Conservation (phyloP, 2,329 filamentous ascomycete species). For the Chrysosporium keratinophilum region DNA sequence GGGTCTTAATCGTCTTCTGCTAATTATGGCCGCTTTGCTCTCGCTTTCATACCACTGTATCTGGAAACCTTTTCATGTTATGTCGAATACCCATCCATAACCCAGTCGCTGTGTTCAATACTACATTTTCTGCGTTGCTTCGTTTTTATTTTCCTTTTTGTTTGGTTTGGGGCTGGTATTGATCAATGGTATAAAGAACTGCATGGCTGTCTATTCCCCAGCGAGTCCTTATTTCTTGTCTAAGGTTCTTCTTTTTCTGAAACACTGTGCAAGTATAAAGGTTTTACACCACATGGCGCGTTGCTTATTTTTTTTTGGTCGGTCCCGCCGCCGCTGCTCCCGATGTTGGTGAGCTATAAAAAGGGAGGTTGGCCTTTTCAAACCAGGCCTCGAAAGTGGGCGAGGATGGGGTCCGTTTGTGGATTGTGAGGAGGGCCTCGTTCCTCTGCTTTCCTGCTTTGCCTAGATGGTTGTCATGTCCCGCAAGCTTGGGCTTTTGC, state of each 20-base stretch:
- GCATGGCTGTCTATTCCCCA: constrained; percentile 4
- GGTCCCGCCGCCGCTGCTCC: background rate
- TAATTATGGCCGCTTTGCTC: background rate
- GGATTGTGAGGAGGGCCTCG: background rate
- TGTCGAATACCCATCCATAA: constrained; percentile 8
- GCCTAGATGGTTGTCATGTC: background rate
- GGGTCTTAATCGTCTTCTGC: background rate
- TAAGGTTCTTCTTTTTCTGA: background rate
- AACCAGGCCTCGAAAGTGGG: background rate
- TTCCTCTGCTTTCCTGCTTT: background rate
- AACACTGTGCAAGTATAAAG: constrained; percentile 9
- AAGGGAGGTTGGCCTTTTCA: background rate
- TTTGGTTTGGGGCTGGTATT: background rate
- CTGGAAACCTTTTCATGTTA: background rate
- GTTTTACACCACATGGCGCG: background rate
- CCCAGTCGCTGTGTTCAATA: background rate
- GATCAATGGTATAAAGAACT: constrained; percentile 6
- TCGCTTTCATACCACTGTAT: constrained; percentile 1
- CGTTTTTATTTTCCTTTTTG: background rate
- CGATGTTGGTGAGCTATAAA: background rate
- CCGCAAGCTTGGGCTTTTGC: background rate
- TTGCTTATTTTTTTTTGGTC: background rate
- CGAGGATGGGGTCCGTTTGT: background rate
- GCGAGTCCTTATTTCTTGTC: background rate
- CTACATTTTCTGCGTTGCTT: background rate